A percentile compares a stretch with the other conserved stretches of the same genome.
Evolutionary conservation across 108 stramenopile species (phyloP).

Genomic region (Tribonema minus): DNA sequence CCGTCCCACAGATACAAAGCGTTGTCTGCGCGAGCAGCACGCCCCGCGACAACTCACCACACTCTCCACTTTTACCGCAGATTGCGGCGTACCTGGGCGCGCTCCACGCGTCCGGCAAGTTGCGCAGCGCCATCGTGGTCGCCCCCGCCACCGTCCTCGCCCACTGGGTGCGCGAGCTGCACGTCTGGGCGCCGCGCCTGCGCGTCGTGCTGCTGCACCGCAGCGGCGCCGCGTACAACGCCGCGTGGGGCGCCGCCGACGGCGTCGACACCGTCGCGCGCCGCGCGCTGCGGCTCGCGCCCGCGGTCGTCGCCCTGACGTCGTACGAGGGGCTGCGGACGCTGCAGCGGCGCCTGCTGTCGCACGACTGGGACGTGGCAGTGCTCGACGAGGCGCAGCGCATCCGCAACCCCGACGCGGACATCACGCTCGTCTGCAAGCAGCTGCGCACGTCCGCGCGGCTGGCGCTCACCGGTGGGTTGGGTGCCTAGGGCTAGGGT

Average conservation of each 20-base stretch:
- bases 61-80: too few species aligned
- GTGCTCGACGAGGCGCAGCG: slow-evolving; percentile 97
- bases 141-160: slow-evolving; percentile 86
- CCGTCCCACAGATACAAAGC: too few species aligned
- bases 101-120: slow-evolving; percentile 67
- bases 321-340: slow-evolving; percentile 84
- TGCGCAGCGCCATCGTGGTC: slow-evolving; percentile 71
- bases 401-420: slow-evolving; percentile 94
- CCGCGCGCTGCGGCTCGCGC: neutral
- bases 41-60: too few species aligned
- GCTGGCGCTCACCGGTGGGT: slow-evolving; percentile 70
- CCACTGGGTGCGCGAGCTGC: slow-evolving; percentile 86
- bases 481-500: too few species aligned
- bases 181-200: slow-evolving; percentile 79
- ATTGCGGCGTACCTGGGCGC: slow-evolving; percentile 72
- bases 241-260: slow-evolving; percentile 1
- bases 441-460: slow-evolving; percentile 53
- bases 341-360: slow-evolving; percentile 63
- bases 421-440: slow-evolving; percentile 89
- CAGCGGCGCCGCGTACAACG: slow-evolving; percentile 32
- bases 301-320: slow-evolving; percentile 60
- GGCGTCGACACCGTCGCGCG: neutral
- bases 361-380: slow-evolving; percentile 79
- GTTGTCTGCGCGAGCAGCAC: too few species aligned
- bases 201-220: slow-evolving; percentile 55